phyloP scores from a whole-genome alignment of 345 rosid species.

The Orychophragmus violaceus region DNA sequence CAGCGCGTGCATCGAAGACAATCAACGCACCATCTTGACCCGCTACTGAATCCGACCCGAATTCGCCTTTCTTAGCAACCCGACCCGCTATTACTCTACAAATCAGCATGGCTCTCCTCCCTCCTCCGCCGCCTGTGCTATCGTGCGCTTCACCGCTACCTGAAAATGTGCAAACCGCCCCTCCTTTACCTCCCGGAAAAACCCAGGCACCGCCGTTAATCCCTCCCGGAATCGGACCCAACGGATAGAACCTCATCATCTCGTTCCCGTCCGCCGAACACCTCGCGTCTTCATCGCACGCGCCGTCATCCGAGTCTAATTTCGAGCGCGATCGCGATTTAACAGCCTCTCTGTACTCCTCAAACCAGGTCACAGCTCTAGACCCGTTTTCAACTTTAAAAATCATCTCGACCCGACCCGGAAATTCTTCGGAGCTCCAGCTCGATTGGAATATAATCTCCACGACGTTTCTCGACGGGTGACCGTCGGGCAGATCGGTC shows the following conservation, averaged over 20 bases:
- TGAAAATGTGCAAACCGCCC: slow-evolving; percentile 49
- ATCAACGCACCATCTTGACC: slow-evolving; percentile 72
- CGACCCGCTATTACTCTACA: slow-evolving; percentile 94
- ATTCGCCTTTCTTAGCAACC: slow-evolving; percentile 48
- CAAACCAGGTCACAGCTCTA: slow-evolving; percentile 62
- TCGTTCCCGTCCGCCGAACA: slow-evolving; percentile 95
- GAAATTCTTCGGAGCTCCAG: slow-evolving; percentile 67
- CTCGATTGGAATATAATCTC: slow-evolving; percentile 94
- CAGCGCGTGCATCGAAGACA: slow-evolving; percentile 79
- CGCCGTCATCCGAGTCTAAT: slow-evolving; percentile 14
- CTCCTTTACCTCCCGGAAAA: slow-evolving; percentile 44
- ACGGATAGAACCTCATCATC: slow-evolving; percentile 82
- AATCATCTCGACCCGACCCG: slow-evolving; percentile 83
- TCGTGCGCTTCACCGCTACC: slow-evolving; percentile 87
- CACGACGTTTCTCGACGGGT: slow-evolving; percentile 88
- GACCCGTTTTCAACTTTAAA: slow-evolving; percentile 88
- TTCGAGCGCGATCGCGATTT: slow-evolving; percentile 41
- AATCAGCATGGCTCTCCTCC: slow-evolving; percentile 88
- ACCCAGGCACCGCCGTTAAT: slow-evolving; percentile 49
- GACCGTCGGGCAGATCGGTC: slow-evolving; percentile 77
- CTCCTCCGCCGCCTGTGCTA: slow-evolving; percentile 74
- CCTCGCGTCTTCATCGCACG: slow-evolving; percentile 70
- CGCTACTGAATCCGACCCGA: slow-evolving; percentile 72
- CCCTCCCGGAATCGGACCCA: slow-evolving; percentile 60
- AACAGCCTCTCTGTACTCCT: slow-evolving; percentile 83